Evolutionary conservation across 495 filamentous ascomycete species (phyloP).

Genomic region (Xylaria sp.): DNA sequence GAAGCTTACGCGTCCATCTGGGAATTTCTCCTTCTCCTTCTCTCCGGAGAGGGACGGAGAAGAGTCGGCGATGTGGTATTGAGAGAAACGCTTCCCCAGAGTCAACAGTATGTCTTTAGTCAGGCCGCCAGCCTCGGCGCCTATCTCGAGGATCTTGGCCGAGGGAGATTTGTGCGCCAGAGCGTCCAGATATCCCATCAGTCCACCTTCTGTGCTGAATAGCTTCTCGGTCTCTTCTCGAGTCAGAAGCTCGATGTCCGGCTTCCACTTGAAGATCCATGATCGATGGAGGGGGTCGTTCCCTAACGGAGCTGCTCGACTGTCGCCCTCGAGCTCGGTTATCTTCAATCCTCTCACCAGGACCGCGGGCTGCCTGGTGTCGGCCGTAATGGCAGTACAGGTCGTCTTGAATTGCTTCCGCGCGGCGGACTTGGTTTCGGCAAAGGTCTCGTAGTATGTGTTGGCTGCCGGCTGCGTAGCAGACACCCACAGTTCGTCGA

Average conservation of each 20-base stretch:
- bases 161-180: constrained; percentile 17
- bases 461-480: constrained; percentile 5
- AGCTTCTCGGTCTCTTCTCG: not conserved
- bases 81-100: constrained; percentile 5
- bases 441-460: not conserved
- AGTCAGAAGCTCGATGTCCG: constrained; percentile 2
- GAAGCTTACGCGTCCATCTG: not conserved
- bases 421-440: constrained; percentile 1
- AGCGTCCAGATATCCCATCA: constrained; percentile 15
- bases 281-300: constrained; percentile 7
- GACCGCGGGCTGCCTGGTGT: not conserved
- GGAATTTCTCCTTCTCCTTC: not conserved
- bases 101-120: constrained; percentile 6
- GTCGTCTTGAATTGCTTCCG: constrained; percentile 9
- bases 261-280: not conserved
- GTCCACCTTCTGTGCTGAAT: constrained; percentile 3
- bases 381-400: not conserved
- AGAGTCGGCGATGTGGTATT: constrained; percentile 1
- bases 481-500: constrained; percentile 7
- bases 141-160: constrained; percentile 17
- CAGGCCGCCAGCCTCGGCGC: constrained; percentile 9
- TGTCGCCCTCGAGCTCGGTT: constrained; percentile 3
- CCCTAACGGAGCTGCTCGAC: not conserved
- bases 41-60: not conserved
- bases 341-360: not conserved